Evolutionary conservation across 306 rosid species (phyloP).

Genomic region (Cucurbita ficifolia): DNA sequence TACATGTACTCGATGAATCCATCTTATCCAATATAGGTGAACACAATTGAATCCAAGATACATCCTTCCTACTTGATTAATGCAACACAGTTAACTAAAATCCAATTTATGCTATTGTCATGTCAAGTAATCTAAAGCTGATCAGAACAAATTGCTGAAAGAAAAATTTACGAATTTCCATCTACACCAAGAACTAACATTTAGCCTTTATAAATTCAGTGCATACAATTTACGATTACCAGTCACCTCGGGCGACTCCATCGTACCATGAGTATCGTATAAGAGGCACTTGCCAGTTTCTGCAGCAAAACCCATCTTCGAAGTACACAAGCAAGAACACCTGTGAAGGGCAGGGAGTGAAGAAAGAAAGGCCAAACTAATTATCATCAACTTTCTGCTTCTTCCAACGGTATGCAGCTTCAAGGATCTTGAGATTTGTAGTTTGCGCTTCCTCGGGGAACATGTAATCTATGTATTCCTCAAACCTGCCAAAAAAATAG

Average conservation of each 20-base stretch:
- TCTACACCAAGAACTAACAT: not conserved
- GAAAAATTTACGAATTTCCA: not conserved
- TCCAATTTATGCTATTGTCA: not conserved
- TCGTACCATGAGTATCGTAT: not conserved
- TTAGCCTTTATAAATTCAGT: not conserved
- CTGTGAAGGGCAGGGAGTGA: not conserved
- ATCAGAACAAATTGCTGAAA: not conserved
- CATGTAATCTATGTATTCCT: constrained; percentile 63
- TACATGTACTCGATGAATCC: not conserved
- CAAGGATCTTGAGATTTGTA: constrained; percentile 75
- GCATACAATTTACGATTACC: not conserved
- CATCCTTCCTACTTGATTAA: not conserved
- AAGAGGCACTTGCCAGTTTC: not conserved
- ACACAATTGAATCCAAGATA: not conserved
- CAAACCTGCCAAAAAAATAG: constrained; percentile 39
- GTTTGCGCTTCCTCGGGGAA: constrained; percentile 85
- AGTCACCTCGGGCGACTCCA: not conserved
- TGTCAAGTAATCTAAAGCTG: not conserved
- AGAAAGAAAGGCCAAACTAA: not conserved
- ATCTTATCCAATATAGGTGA: not conserved
- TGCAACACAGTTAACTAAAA: not conserved
- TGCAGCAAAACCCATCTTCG: not conserved
- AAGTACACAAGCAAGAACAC: not conserved
- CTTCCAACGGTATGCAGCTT: constrained; percentile 97
- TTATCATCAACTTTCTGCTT: constrained; percentile 35